Percentiles rank a stretch among this genome's conserved stretches.
Evolutionary conservation across 768 basidiomycete genomes (phyloP).

Genomic region (Ramaria rubella): DNA sequence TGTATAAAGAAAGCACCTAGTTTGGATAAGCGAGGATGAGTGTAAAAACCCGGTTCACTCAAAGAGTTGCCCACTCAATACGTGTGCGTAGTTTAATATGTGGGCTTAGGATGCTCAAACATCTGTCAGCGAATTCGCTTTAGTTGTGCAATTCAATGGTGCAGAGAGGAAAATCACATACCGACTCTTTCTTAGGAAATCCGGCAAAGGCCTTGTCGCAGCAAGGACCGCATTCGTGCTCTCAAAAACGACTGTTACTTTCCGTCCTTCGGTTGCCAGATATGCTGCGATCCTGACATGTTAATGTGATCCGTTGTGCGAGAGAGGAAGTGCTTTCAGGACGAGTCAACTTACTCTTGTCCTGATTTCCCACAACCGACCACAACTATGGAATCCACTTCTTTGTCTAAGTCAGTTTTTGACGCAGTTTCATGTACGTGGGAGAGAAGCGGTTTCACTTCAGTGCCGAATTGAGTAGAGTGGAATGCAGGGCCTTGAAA

Average conservation of each 20-base stretch:
- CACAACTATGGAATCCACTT: conserved; percentile 34
- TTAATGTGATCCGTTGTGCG: conserved; percentile 31
- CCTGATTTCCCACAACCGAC: conserved; percentile 65
- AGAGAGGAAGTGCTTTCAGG: too few relatives aligned
- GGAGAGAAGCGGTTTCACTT: conserved; percentile 35
- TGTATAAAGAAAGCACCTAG: too few relatives aligned
- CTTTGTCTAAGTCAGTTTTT: conserved; percentile 14
- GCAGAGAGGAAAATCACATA: too few relatives aligned
- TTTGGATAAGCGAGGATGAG: too few relatives aligned
- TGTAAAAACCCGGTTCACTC: too few relatives aligned
- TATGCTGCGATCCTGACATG: conserved; percentile 45
- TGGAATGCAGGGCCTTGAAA: too few relatives aligned
- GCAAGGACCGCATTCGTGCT: conserved; percentile 49
- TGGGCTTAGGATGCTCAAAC: too few relatives aligned
- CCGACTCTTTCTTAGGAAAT: too few relatives aligned
- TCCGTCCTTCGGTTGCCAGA: conserved; percentile 40
- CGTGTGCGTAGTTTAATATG: conserved; percentile 40
- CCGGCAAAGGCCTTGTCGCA: conserved; percentile 40
- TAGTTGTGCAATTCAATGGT: neutral
- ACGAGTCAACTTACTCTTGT: too few relatives aligned
- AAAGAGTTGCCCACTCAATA: conserved; percentile 41
- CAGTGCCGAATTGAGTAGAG: conserved; percentile 40
- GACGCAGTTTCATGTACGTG: neutral
- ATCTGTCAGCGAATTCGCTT: conserved; percentile 26
- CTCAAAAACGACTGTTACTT: conserved; percentile 50